Evolutionary conservation across 768 basidiomycete genomes (phyloP).

Genomic region (Tremella yokohamensis): DNA sequence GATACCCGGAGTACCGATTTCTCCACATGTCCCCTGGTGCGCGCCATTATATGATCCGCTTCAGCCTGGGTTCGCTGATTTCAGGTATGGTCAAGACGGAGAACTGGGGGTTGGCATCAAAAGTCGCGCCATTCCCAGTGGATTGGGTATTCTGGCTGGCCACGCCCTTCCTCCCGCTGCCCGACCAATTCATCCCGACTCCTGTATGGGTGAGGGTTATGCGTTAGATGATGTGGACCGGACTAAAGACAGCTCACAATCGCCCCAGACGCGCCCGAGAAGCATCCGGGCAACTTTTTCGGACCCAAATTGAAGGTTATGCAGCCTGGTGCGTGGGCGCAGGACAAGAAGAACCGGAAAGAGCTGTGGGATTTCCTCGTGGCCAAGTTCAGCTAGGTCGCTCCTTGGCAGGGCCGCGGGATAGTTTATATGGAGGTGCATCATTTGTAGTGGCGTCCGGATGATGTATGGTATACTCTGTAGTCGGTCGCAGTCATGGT

Average conservation of each 20-base stretch:
- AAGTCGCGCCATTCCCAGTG: background rate
- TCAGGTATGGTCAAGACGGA: background rate
- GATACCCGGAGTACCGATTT: background rate
- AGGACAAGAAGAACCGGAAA: constrained; percentile 4
- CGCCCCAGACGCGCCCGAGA: background rate
- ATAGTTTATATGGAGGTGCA: no score
- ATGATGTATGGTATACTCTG: no score
- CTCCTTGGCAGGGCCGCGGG: no score
- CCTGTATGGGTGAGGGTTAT: background rate
- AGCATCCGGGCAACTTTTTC: background rate
- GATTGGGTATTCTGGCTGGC: background rate
- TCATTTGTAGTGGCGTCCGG: no score
- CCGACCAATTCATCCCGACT: background rate
- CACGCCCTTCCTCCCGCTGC: background rate
- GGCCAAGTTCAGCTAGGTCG: background rate
- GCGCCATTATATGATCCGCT: background rate
- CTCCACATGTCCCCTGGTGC: background rate
- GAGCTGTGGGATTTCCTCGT: background rate
- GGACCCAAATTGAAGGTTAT: background rate
- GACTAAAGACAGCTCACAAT: background rate
- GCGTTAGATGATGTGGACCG: background rate
- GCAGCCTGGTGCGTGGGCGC: constrained; percentile 6
- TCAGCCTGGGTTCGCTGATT: background rate
- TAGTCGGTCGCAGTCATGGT: no score
- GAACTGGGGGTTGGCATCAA: background rate